phyloP scores from a whole-genome alignment of 352 stramenopile species.

The Phytopythium montanum region DNA sequence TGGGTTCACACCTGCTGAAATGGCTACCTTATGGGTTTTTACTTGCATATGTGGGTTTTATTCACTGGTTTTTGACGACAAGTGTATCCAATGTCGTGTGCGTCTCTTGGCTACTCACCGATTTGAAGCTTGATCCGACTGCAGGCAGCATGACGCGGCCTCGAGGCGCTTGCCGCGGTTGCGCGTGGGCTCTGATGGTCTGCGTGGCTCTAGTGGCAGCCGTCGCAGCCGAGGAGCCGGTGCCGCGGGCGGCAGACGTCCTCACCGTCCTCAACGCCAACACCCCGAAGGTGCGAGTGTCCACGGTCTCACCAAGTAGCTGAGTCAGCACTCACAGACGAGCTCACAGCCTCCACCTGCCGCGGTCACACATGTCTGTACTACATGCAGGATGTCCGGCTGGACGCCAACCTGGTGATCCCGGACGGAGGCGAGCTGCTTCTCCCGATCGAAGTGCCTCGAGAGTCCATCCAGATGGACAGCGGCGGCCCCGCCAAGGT shows the following conservation, averaged over 20 bases:
- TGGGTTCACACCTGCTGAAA: no score
- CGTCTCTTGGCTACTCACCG: no score
- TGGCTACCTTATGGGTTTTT: no score
- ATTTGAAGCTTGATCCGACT: no score
- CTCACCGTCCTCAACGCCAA: conserved; percentile 42
- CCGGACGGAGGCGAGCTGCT: conserved; percentile 67
- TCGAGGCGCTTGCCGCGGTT: not conserved
- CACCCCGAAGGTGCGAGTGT: conserved; percentile 28
- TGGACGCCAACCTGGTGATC: conserved; percentile 72
- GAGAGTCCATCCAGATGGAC: conserved; percentile 46
- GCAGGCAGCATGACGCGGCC: not conserved
- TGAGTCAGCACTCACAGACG: no score
- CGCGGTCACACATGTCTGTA: not conserved
- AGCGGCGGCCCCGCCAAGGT: conserved; percentile 56
- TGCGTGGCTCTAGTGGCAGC: not conserved
- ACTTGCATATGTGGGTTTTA: no score
- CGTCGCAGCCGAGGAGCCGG: conserved; percentile 20
- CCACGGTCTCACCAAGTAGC: no score
- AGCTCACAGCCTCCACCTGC: no score
- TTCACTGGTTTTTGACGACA: no score
- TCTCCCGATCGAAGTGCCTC: conserved; percentile 58
- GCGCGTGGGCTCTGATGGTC: not conserved
- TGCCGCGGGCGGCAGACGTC: conserved; percentile 48
- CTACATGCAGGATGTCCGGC: conserved; percentile 35
- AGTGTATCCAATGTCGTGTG: no score